These are phyloP conservation scores for Pyrus bretschneideri DNA, from an alignment of 306 rosid genomes.

Conservation along the genomic window DNA sequence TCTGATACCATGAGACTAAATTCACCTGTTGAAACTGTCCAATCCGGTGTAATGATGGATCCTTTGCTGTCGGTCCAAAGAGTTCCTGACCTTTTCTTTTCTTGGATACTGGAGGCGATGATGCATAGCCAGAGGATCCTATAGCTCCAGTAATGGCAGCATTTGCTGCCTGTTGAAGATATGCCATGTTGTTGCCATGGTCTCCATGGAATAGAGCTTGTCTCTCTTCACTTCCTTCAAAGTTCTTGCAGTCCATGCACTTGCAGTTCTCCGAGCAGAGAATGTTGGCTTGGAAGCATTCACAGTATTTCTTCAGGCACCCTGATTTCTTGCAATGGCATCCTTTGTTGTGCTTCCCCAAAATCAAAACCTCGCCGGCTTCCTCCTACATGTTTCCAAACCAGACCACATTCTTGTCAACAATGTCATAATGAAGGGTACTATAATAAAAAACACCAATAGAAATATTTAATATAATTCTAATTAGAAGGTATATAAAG, in stretches of 20 bases:
- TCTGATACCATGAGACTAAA: slow-evolving; percentile 9
- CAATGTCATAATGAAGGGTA: neutral
- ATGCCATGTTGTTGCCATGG: slow-evolving; percentile 62
- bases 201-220: slow-evolving; percentile 95
- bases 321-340: slow-evolving; percentile 99
- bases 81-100: slow-evolving; percentile 77
- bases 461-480: neutral
- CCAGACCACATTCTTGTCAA: slow-evolving; percentile 20
- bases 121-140: slow-evolving; percentile 87
- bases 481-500: neutral
- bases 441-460: neutral
- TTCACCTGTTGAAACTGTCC: slow-evolving; percentile 81
- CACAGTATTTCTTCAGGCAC: slow-evolving; percentile 95
- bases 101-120: slow-evolving; percentile 68
- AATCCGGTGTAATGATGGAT: slow-evolving; percentile 50
- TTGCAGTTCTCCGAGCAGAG: slow-evolving; percentile 98
- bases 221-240: slow-evolving; percentile 99
- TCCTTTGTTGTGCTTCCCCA: slow-evolving; percentile 96
- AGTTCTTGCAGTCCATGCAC: slow-evolving; percentile 98
- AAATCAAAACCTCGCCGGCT: slow-evolving; percentile 71
- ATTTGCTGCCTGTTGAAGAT: slow-evolving; percentile 93
- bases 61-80: slow-evolving; percentile 67
- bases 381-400: slow-evolving; percentile 64
- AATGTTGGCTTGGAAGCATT: slow-evolving; percentile 97
- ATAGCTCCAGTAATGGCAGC: slow-evolving; percentile 99